Evolutionary conservation across 306 rosid genomes (phyloP).

Genomic region (Delonix regia): DNA sequence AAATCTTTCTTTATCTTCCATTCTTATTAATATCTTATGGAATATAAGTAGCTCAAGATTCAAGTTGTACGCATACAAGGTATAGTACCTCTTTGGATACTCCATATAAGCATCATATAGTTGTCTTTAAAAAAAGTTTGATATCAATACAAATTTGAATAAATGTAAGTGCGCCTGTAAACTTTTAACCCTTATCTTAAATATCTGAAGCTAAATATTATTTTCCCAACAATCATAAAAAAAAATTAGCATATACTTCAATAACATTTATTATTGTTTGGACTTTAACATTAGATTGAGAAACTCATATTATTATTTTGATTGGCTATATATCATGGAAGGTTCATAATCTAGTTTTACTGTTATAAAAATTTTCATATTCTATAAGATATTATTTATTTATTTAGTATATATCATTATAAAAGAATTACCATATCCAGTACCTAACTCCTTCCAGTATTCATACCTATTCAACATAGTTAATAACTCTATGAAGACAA

Average conservation of each 20-base stretch:
- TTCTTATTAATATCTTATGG: too few species aligned
- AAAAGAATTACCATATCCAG: neutral
- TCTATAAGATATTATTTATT: too few species aligned
- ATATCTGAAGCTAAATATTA: neutral
- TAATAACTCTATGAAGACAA: too few species aligned
- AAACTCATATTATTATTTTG: too few species aligned
- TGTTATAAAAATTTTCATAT: too few species aligned
- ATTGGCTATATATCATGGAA: too few species aligned
- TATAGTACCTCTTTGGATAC: neutral
- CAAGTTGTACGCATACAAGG: neutral
- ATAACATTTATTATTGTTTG: neutral
- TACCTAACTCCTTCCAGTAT: too few species aligned
- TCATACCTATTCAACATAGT: neutral
- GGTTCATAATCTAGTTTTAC: too few species aligned
- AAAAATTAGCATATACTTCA: neutral
- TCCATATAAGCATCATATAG: too few species aligned
- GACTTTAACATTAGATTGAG: too few species aligned
- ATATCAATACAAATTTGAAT: neutral
- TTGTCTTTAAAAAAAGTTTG: neutral
- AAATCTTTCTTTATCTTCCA: too few species aligned
- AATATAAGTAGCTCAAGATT: neutral
- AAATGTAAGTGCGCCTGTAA: neutral
- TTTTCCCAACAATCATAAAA: neutral
- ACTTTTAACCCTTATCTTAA: neutral
- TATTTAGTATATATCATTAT: neutral